phyloP scores from a whole-genome alignment of 139 green algal genomes.

The Picochlorum sp. region DNA sequence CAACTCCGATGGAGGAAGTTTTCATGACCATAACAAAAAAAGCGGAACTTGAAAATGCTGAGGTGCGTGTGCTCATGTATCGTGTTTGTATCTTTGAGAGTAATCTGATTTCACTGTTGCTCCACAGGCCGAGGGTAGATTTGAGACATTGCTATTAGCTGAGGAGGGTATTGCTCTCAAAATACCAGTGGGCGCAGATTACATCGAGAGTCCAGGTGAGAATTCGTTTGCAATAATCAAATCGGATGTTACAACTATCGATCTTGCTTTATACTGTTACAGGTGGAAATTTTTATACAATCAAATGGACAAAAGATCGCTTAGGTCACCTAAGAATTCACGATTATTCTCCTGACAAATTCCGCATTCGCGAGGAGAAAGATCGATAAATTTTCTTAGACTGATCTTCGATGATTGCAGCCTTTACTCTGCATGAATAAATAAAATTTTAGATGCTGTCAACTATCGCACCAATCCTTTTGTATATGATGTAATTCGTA shows the following conservation, averaged over 20 bases:
- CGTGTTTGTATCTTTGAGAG: neutral
- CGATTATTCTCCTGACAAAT: conserved; percentile 13
- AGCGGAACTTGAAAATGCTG: conserved; percentile 30
- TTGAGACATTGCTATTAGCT: conserved; percentile 14
- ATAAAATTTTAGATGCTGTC: neutral
- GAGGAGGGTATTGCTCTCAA: conserved; percentile 17
- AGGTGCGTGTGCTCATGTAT: conserved; percentile 12
- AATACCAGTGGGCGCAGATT: conserved; percentile 28
- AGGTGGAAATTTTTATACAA: conserved; percentile 25
- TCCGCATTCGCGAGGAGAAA: neutral
- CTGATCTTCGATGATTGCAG: no score
- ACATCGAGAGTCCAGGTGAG: conserved; percentile 22
- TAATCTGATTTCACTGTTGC: neutral
- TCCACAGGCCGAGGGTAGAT: conserved; percentile 19
- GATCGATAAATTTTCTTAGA: no score
- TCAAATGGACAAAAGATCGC: conserved; percentile 23
- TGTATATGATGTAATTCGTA: conserved; percentile 3
- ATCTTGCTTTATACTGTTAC: neutral
- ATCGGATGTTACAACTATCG: no score
- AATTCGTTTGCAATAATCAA: neutral
- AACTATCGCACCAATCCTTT: neutral
- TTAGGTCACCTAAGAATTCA: conserved; percentile 13
- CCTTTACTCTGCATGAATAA: neutral
- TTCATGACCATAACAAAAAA: conserved; percentile 69
- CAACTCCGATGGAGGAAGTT: conserved; percentile 52